These are phyloP conservation scores for Suillus hirtellus DNA, from an alignment of 768 basidiomycete species.

Conservation along the genomic window DNA sequence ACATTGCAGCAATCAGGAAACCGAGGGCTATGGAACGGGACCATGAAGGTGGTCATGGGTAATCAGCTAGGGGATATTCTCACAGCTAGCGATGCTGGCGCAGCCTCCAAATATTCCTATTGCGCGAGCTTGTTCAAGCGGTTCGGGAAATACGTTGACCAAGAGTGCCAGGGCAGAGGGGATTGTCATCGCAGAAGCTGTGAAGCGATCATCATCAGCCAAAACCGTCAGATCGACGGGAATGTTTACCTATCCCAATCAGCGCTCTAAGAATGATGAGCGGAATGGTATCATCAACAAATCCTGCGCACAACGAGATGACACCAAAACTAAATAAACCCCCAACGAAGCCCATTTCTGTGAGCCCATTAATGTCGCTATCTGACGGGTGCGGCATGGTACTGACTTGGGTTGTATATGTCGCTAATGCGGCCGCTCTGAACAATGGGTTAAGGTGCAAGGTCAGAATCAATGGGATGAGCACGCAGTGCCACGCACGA, in stretches of 20 bases:
- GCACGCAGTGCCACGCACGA: not conserved
- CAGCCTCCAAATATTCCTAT: constrained; percentile 48
- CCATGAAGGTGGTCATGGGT: not conserved
- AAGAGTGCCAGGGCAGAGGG: too few species aligned
- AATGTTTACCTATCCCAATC: constrained; percentile 45
- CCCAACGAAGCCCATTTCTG: constrained; percentile 42
- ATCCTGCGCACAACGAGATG: constrained; percentile 46
- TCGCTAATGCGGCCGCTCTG: constrained; percentile 42
- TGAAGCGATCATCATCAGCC: too few species aligned
- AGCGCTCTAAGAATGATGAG: constrained; percentile 53
- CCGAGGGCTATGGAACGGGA: constrained; percentile 34
- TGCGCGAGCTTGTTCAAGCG: constrained; percentile 44
- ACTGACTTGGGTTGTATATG: constrained; percentile 41
- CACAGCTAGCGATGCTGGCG: constrained; percentile 47
- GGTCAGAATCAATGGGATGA: not conserved
- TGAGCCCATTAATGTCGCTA: not conserved
- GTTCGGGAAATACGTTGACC: too few species aligned
- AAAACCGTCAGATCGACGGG: not conserved
- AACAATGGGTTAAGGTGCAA: not conserved
- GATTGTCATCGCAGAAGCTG: too few species aligned
- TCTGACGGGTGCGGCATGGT: not conserved
- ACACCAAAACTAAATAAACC: constrained; percentile 46
- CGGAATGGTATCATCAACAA: constrained; percentile 44
- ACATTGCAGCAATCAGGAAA: constrained; percentile 42
- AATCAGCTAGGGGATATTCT: not conserved